Base-by-base conservation (phyloP, 305 asterid species). In the Solanum chacoense region DNA sequence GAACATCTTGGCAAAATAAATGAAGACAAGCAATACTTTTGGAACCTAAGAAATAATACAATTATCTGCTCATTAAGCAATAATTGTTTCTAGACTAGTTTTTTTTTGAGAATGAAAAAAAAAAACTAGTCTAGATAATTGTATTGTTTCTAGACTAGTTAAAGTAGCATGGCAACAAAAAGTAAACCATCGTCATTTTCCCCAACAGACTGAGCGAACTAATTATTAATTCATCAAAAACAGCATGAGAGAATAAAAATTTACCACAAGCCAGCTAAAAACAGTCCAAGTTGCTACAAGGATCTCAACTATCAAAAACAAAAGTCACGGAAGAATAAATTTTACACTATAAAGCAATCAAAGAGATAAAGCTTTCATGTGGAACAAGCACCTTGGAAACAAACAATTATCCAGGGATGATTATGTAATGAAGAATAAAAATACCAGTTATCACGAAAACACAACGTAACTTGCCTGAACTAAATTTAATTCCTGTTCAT, bases 401-500 rank as follows among this genome's bases (percentile, higher is more conserved):
- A 20, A 31, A 45, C 20, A 50, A 50, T 11, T 31, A 50, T 83
- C 40, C 31, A 31, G 28, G 37, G 86, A 42, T 8, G 5, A 28
- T 14, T 40, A 40, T 26, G 69, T 42, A 80, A 40, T 80, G 85
- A 80, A 80, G 37, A 29, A 50, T 45, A 81, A 50, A 45, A 81
- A 81, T 45, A 45, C 71, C 84, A 86, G 85, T 35, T 86, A 69
- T 24, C 29, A 80, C 26, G 65, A 79, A 85, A 89, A 50, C 79
- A 85, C 32, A 38, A 89, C 28, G 31, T 85, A 71, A 93, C 98
- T 93, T 93, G 95, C 99, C 94, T 98, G 99, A 93, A 95, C 93
- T 90, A 98, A 92, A 93, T 94, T 95, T 91, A 95, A 79, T 91
- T 96, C 99, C 95, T 96, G 99, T 93, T 98, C 99, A 91, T 94